Evolutionary conservation across 106 monocot species (phyloP), one percentile per base, ranked within the genome.

Genomic region (Acorus calamus): DNA sequence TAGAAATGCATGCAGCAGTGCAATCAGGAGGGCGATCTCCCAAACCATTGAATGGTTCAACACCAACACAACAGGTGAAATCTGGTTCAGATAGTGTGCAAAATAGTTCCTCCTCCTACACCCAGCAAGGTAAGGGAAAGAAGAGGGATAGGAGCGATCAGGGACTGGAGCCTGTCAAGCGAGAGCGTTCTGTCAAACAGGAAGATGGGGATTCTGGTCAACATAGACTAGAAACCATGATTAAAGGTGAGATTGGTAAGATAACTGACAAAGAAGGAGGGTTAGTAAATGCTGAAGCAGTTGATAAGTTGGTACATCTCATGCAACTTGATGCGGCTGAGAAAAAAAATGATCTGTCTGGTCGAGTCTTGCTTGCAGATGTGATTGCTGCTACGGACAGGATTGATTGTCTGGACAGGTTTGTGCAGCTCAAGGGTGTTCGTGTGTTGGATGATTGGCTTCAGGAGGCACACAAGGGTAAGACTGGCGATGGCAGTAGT

Each of bases 1-100:
- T 71, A 85, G 96, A 98, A 77, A 98, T 98, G 91, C 96, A 90
- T 83, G 88, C 94, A 69, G 76, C 82, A 71, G 78, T 94, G 61
- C 90, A 87, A 48, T 87, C 94, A 66, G 90, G 94, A 49, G 90
- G 84, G 6, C 83, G 87, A 63, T 96, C 94, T 60, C 90, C 94
- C 47, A 96, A 96, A 67, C 60, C 70, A 69, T 71, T 78, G 61
- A 96, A 87, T 64, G 78, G 82, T 60, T 67, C 84, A 46, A 48
- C 84, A 59, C 78, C 82, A 47, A 53, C 75, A 48, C 90, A 96
- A 60, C 92, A 88, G 59, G 44, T 89, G 56, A 98, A 98, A 78
- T 68, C 96, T 63, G 73, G 71, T 77, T 79, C 91, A 43, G 96
- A 98, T 55, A 80, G 66, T 66, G 73, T 70, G 12, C 89, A 84